phyloP scores from a whole-genome alignment of 2,329 filamentous ascomycete genomes.

The Clarireedia homoeocarpa region DNA sequence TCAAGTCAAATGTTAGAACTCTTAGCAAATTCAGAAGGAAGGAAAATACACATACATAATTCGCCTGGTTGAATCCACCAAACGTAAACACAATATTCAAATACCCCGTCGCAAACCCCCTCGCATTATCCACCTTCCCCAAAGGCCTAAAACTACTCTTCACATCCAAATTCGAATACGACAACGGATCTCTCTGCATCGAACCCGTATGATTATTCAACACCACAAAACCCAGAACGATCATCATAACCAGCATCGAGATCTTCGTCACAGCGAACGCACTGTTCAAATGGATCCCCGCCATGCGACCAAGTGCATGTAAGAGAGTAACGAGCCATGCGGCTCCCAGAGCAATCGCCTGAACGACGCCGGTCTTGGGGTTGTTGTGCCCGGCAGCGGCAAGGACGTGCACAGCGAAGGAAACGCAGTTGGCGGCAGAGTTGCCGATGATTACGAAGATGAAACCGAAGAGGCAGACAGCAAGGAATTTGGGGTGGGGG shows the following conservation, averaged over 20 bases:
- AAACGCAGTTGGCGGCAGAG: slow-evolving; percentile 42
- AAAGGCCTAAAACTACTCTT: slow-evolving; percentile 11
- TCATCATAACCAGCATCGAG: slow-evolving; percentile 40
- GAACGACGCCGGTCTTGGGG: slow-evolving; percentile 31
- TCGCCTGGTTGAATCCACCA: slow-evolving; percentile 37
- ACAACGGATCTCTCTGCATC: background rate
- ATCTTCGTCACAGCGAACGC: slow-evolving; percentile 42
- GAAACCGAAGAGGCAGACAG: slow-evolving; percentile 35
- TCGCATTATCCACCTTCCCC: slow-evolving; percentile 16
- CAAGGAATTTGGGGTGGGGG: background rate
- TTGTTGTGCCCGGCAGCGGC: slow-evolving; percentile 27
- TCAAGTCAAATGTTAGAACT: slow-evolving; percentile 32
- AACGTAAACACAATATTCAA: slow-evolving; percentile 37
- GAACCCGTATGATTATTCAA: slow-evolving; percentile 4
- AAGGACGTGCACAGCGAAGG: slow-evolving; percentile 41
- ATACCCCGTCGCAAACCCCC: slow-evolving; percentile 34
- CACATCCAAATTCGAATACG: slow-evolving; percentile 9
- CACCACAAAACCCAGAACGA: slow-evolving; percentile 27
- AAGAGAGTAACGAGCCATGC: slow-evolving; percentile 39
- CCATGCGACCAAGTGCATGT: slow-evolving; percentile 39
- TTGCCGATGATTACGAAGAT: slow-evolving; percentile 35
- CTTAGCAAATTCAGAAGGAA: background rate
- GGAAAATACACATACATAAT: slow-evolving; percentile 29
- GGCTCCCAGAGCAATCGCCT: slow-evolving; percentile 40
- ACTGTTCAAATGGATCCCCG: slow-evolving; percentile 44